Evolutionary conservation across 2,329 filamentous ascomycete genomes (phyloP).

Genomic region (Neoscytalidium dimidiatum): DNA sequence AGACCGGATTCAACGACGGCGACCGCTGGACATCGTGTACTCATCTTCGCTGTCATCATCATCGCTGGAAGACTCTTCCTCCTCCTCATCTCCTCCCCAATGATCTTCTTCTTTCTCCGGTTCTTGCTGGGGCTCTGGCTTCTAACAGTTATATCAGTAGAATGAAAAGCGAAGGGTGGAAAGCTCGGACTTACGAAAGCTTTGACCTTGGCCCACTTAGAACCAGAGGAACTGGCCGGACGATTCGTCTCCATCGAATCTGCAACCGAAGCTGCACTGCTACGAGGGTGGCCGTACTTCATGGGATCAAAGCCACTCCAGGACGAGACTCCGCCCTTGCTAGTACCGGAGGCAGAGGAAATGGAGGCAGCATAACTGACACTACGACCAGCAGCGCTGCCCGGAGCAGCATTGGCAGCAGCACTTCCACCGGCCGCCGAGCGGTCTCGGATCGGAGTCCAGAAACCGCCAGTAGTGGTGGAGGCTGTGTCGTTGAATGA

Average conservation of each 20-base stretch:
- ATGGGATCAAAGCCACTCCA: conserved; percentile 25
- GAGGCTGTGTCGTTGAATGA: background rate
- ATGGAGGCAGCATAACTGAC: background rate
- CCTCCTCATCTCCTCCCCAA: conserved; percentile 33
- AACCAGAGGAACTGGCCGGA: conserved; percentile 23
- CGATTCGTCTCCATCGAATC: conserved; percentile 20
- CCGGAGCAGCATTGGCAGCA: background rate
- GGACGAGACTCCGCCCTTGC: background rate
- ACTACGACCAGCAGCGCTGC: background rate
- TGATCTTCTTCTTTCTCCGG: background rate
- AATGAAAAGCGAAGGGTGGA: background rate
- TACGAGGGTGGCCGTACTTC: conserved; percentile 27
- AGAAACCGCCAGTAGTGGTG: background rate
- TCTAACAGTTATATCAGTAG: background rate
- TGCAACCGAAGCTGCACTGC: conserved; percentile 22
- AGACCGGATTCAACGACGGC: background rate
- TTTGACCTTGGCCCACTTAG: conserved; percentile 32
- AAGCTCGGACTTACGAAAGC: conserved; percentile 34
- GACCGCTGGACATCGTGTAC: conserved; percentile 21
- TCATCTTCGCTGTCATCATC: conserved; percentile 39
- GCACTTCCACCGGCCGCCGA: background rate
- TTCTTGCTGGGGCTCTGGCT: background rate
- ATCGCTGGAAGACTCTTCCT: conserved; percentile 37
- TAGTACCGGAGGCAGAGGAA: background rate
- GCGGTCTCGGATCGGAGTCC: background rate